Conservation (phyloP, 805 yeast species). For the Millerozyma miso region DNA sequence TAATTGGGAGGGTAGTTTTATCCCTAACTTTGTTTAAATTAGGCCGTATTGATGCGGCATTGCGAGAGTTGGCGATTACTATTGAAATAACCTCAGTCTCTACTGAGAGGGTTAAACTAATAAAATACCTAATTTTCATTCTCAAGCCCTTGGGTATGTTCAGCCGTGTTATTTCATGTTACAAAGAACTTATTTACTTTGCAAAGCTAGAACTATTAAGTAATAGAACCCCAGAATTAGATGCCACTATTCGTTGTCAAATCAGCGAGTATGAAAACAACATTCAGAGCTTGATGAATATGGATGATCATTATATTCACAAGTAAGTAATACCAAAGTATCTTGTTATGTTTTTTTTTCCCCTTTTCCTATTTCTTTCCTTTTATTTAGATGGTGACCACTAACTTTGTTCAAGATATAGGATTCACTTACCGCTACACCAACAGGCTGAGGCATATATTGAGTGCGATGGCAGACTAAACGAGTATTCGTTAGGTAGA, state of each 20-base stretch:
- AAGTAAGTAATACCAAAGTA: neutral
- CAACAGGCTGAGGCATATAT: conserved; percentile 17
- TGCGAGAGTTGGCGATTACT: conserved; percentile 22
- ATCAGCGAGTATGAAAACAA: neutral
- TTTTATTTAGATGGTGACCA: neutral
- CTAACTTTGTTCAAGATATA: neutral
- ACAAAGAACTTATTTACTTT: conserved; percentile 9
- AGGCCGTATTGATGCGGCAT: conserved; percentile 20
- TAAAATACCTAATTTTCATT: conserved; percentile 12
- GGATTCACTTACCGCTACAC: conserved; percentile 11
- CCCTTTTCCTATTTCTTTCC: too few relatives aligned
- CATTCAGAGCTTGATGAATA: neutral
- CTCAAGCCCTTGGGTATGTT: conserved; percentile 13
- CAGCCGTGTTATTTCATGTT: conserved; percentile 8
- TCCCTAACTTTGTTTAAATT: conserved; percentile 17
- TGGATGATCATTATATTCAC: neutral
- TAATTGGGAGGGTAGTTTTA: conserved; percentile 12
- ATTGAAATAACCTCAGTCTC: conserved; percentile 18
- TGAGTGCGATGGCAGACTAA: conserved; percentile 12
- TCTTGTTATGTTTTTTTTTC: too few relatives aligned
- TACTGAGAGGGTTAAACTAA: conserved; percentile 11
- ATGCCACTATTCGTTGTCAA: neutral
- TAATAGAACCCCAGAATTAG: neutral
- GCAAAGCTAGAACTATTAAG: conserved; percentile 6
- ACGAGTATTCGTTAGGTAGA: conserved; percentile 15